Conservation (phyloP, 2,329 filamentous ascomycete genomes). For the Escovopsis weberi region DNA sequence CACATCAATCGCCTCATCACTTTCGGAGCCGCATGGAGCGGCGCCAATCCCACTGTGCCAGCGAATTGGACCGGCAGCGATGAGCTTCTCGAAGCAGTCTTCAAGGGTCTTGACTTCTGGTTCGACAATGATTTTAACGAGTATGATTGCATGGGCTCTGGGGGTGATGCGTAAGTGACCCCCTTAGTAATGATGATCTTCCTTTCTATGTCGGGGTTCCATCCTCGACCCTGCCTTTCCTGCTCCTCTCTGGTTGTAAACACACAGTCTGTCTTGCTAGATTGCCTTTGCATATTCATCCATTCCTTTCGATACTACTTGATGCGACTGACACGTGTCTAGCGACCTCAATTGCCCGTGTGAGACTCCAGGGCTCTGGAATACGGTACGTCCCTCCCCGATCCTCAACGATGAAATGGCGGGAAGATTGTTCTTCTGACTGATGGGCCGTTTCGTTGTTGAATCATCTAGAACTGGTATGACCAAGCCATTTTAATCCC, state of each 20-base stretch:
- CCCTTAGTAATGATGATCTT: neutral
- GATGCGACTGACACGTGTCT: neutral
- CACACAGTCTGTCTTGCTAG: too few species aligned
- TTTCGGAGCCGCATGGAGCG: slow-evolving; percentile 12
- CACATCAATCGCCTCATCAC: slow-evolving; percentile 12
- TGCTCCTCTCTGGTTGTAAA: too few species aligned
- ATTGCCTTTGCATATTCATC: too few species aligned
- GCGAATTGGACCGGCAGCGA: slow-evolving; percentile 7
- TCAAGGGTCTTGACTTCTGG: slow-evolving; percentile 11
- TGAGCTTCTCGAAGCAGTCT: slow-evolving; percentile 6
- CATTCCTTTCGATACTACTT: neutral
- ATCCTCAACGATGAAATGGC: too few species aligned
- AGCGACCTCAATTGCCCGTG: slow-evolving; percentile 6
- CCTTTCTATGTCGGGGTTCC: neutral
- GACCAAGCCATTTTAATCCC: slow-evolving; percentile 11
- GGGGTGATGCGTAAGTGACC: slow-evolving; percentile 7
- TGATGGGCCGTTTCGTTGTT: neutral
- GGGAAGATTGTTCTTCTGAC: too few species aligned
- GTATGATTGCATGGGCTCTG: slow-evolving; percentile 10
- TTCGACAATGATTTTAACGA: slow-evolving; percentile 11
- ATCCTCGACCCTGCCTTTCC: too few species aligned
- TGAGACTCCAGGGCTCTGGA: slow-evolving; percentile 10
- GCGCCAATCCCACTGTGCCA: slow-evolving; percentile 8
- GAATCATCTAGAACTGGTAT: slow-evolving; percentile 10
- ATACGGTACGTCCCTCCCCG: slow-evolving; percentile 4